Evolutionary conservation across 2,329 filamentous ascomycete genomes (phyloP), one percentile per base, ranked within the genome.

Genomic region (Tolypocladium nubicola): DNA sequence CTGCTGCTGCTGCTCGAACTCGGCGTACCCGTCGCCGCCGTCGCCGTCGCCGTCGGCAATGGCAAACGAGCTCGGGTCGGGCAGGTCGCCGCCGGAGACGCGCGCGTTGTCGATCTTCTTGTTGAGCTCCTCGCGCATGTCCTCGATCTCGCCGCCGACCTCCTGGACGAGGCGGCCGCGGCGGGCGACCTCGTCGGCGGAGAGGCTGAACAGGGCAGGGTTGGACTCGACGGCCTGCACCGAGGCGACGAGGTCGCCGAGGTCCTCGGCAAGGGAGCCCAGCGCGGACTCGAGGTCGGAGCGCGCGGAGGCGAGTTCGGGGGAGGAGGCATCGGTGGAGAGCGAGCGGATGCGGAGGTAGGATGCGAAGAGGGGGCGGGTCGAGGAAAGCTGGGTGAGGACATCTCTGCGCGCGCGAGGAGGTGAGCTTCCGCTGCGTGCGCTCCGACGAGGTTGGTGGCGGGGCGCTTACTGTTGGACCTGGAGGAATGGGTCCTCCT

Each of bases 331-430:
- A 10, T 83, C 81, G 45, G 86, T 86, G 59, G 86, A 83, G 33
- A 96, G 86, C 52, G 91, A 94, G 68, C 91, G 90, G 75, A 99
- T 99, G 69, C 94, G 93, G 49, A 96, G 83, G 77, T 96, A 99
- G 19, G 92, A 97, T 62, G 89, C 86, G 79, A 97, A 97, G 58
- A 97, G 85, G 55, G 92, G 87, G 11, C 93, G 87, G 56, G 90
- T 88, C 16, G 84, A 84, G 63, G 87, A 82, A 62, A 99, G 85
- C 60, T 95, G 88, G 61, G 85, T 77, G 63, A 96, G 86, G 64
- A 97, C 90, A 75, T 99, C 94, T 74, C 91, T 96, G 70, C 21
- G 35, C 49, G 23, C 13, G 45, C 16, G 26, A 14, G 33, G 26
- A 14, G 33, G 57, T 45, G 26, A 54, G 35, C 37, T 19, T 33